A percentile compares a stretch with the other conserved stretches of the same genome.
phyloP scores from a whole-genome alignment of 2,329 filamentous ascomycete species.

The Pseudopyricularia javanii region DNA sequence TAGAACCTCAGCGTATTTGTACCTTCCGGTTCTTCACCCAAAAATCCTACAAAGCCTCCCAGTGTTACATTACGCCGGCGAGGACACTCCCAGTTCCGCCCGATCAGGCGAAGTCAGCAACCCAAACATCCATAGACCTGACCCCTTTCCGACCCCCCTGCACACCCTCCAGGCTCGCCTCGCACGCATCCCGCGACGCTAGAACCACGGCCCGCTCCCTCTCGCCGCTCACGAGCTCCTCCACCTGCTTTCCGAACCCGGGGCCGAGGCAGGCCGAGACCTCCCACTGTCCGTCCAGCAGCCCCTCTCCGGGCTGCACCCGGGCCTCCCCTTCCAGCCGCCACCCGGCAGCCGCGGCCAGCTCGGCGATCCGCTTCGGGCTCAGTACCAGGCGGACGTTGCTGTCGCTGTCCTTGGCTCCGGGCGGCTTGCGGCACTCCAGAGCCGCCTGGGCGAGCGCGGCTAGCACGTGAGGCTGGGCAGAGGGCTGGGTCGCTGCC shows the following conservation, averaged over 20 bases:
- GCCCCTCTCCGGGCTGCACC: constrained; percentile 21
- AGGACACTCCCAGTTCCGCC: no score
- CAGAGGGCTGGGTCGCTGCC: constrained; percentile 21
- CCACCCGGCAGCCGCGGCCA: constrained; percentile 24
- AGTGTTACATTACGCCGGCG: no score
- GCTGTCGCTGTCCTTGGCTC: constrained; percentile 14
- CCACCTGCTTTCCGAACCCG: neutral
- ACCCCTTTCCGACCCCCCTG: constrained; percentile 7
- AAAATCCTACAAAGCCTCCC: no score
- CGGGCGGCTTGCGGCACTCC: constrained; percentile 23
- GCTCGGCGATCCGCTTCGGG: constrained; percentile 23
- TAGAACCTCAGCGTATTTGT: no score
- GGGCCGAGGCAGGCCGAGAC: constrained; percentile 6
- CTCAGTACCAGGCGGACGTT: constrained; percentile 36
- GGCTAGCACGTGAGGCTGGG: constrained; percentile 38
- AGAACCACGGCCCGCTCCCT: neutral
- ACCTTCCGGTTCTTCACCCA: no score
- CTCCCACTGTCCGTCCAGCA: constrained; percentile 37
- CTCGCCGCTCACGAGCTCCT: neutral
- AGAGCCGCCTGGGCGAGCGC: constrained; percentile 28
- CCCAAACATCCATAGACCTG: constrained; percentile 10
- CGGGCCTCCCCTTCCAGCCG: constrained; percentile 18
- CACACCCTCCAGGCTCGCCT: constrained; percentile 8
- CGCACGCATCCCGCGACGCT: neutral
- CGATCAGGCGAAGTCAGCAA: neutral